phyloP scores from a whole-genome alignment of 2,329 filamentous ascomycete species.

The Hymenoscyphus repandus region DNA sequence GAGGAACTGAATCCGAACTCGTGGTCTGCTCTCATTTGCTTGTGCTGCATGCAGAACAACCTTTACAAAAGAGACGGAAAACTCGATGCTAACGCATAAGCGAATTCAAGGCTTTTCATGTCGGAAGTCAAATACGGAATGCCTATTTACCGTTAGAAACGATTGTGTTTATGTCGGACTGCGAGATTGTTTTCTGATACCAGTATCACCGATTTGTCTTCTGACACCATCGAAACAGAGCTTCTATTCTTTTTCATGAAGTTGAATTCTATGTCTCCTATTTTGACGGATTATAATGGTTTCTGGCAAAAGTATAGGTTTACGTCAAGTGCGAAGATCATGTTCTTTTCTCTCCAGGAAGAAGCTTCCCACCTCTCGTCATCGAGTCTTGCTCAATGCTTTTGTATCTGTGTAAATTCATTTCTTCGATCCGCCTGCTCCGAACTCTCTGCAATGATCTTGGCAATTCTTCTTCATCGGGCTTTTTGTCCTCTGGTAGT shows the following conservation, averaged over 20 bases:
- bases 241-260: too few relatives aligned
- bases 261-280: too few relatives aligned
- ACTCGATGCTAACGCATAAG: too few relatives aligned
- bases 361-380: constrained; percentile 4
- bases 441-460: constrained; percentile 44
- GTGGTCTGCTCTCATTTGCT: not conserved
- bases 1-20: not conserved
- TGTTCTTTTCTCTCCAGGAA: not conserved
- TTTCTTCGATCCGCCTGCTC: constrained; percentile 33
- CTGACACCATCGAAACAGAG: too few relatives aligned
- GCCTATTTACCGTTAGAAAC: too few relatives aligned
- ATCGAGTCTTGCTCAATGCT: constrained; percentile 11
- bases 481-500: constrained; percentile 14
- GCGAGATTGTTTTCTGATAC: too few relatives aligned
- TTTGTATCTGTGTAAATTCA: constrained; percentile 18
- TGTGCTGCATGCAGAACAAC: not conserved
- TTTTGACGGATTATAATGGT: too few relatives aligned
- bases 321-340: not conserved
- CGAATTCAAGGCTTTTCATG: too few relatives aligned
- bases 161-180: too few relatives aligned
- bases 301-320: not conserved
- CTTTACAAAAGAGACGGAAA: too few relatives aligned
- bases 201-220: too few relatives aligned
- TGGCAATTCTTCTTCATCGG: constrained; percentile 38
- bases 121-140: too few relatives aligned